Evolutionary conservation across 345 rosid genomes (phyloP).

Genomic region (Brassica incana): DNA sequence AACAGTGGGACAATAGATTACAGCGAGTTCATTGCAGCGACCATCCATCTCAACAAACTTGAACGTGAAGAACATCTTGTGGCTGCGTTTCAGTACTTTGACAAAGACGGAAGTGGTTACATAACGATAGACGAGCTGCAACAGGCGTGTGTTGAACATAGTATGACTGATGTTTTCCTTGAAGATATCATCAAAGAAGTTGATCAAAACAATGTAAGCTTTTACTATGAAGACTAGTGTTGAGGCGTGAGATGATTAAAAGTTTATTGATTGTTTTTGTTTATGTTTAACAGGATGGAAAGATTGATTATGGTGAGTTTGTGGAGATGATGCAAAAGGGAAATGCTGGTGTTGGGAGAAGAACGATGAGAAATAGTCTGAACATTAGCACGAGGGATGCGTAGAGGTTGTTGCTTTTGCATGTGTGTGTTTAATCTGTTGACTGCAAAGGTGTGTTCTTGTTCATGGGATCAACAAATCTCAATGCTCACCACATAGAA

Average conservation of each 20-base stretch:
- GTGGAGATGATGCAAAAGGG: conserved; percentile 99
- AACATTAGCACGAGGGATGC: conserved; percentile 94
- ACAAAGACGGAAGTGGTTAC: conserved; percentile 93
- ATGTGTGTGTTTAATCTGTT: not conserved
- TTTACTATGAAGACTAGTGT: not conserved
- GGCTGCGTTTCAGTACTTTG: conserved; percentile 90
- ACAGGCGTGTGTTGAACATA: conserved; percentile 90
- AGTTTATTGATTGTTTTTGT: not conserved
- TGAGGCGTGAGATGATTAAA: not conserved
- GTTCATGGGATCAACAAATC: not conserved
- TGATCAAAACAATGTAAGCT: conserved; percentile 92
- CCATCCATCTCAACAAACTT: conserved; percentile 91
- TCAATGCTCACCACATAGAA: conserved; percentile 8
- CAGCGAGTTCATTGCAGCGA: conserved; percentile 97
- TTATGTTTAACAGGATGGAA: conserved; percentile 66
- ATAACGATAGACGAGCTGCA: conserved; percentile 97
- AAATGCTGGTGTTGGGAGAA: conserved; percentile 86
- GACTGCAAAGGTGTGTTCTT: conserved; percentile 10
- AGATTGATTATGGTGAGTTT: conserved; percentile 94
- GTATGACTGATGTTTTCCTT: conserved; percentile 85
- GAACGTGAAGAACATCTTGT: conserved; percentile 98
- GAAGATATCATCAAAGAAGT: conserved; percentile 96
- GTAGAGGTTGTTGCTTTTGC: not conserved
- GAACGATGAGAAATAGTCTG: conserved; percentile 95
- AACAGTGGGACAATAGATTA: conserved; percentile 98